phyloP scores from a whole-genome alignment of 1,284 basidiomycete genomes.

The Coriolopsis trogii region DNA sequence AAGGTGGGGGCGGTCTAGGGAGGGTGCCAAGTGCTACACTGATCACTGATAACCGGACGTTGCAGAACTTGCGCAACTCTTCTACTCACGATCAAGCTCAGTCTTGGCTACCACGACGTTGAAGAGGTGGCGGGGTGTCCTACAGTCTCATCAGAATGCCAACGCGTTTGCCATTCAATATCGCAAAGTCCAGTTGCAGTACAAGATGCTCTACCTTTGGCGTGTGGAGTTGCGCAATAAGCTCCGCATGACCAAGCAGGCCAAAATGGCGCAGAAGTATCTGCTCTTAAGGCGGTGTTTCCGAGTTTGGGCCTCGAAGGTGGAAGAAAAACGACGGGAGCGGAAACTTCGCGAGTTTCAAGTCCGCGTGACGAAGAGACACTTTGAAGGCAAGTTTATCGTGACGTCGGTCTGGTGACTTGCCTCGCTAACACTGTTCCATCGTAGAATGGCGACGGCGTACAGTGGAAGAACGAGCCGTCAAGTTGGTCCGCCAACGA shows the following conservation, averaged over 20 bases:
- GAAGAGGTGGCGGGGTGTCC: conserved; percentile 51
- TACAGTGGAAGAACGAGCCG: conserved; percentile 37
- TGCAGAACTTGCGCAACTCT: conserved; percentile 56
- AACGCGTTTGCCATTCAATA: conserved; percentile 53
- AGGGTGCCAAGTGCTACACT: neutral
- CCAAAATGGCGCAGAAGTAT: conserved; percentile 57
- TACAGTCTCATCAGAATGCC: conserved; percentile 53
- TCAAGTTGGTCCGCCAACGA: conserved; percentile 41
- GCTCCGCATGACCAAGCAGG: conserved; percentile 57
- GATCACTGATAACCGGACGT: neutral
- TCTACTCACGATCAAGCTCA: conserved; percentile 49
- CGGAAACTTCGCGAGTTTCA: conserved; percentile 50
- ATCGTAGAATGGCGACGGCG: conserved; percentile 52
- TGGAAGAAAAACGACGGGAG: conserved; percentile 52
- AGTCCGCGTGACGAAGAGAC: conserved; percentile 38
- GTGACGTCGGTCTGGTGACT: neutral
- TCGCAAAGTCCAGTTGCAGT: conserved; percentile 47
- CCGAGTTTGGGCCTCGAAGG: conserved; percentile 52
- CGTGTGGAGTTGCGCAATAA: conserved; percentile 55
- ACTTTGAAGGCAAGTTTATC: conserved; percentile 51
- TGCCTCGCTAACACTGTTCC: conserved; percentile 6
- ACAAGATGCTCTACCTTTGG: conserved; percentile 58
- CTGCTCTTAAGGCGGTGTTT: conserved; percentile 55
- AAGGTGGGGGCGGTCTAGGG: conserved; percentile 43
- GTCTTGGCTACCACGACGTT: conserved; percentile 44